These are phyloP conservation scores for Mucor saturninus DNA, from an alignment of 371 early-diverging fungal genomes.

Conservation along the genomic window DNA sequence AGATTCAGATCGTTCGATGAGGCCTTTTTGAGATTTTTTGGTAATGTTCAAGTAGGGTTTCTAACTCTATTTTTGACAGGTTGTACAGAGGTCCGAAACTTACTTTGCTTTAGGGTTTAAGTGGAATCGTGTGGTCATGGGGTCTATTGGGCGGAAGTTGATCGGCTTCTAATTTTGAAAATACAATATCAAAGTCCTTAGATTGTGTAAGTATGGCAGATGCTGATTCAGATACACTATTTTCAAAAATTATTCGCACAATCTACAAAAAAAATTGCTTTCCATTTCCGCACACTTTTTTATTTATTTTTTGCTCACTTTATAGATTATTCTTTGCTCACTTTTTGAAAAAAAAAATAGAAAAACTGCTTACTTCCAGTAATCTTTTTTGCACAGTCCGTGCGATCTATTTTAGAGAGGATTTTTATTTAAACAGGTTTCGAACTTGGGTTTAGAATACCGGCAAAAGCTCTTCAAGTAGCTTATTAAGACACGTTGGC, in stretches of 20 bases:
- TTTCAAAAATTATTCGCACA: too few species aligned
- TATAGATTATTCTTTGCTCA: too few species aligned
- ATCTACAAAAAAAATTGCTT: background rate
- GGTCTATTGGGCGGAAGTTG: slow-evolving; percentile 3
- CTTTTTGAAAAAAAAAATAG: too few species aligned
- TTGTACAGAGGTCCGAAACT: slow-evolving; percentile 4
- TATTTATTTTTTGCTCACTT: too few species aligned
- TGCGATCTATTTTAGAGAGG: too few species aligned
- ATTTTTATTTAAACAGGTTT: too few species aligned
- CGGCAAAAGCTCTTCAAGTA: too few species aligned
- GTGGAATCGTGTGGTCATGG: slow-evolving; percentile 1
- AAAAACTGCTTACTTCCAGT: too few species aligned
- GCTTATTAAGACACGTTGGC: too few species aligned
- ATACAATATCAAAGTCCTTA: background rate
- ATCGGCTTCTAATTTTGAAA: slow-evolving; percentile 1
- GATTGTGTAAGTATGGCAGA: background rate
- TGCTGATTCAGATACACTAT: too few species aligned
- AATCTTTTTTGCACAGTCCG: too few species aligned
- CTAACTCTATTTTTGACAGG: background rate
- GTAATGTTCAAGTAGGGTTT: background rate
- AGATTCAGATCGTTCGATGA: slow-evolving; percentile 45
- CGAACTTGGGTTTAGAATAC: too few species aligned
- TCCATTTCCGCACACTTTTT: background rate
- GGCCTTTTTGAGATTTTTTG: slow-evolving; percentile 28
- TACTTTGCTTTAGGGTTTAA: background rate